Evolutionary conservation across 352 stramenopile species (phyloP).

Genomic region (Pythium dissimile): DNA sequence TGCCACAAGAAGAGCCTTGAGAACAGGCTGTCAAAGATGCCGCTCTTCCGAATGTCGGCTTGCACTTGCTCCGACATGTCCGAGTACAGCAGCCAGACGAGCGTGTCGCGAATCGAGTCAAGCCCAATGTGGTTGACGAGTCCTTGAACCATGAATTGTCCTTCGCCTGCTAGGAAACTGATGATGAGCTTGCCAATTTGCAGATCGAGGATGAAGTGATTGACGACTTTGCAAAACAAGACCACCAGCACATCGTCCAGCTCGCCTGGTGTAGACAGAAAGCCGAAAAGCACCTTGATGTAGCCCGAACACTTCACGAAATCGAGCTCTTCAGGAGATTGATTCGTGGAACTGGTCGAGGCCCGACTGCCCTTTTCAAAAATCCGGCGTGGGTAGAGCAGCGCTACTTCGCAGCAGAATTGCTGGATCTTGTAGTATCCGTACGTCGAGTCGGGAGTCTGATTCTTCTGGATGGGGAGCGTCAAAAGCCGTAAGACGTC

Average conservation of each 20-base stretch:
- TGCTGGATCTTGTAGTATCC: constrained; percentile 80
- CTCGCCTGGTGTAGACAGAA: constrained; percentile 58
- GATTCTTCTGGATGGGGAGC: constrained; percentile 28
- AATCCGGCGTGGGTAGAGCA: constrained; percentile 75
- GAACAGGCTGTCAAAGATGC: constrained; percentile 75
- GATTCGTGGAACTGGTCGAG: constrained; percentile 9
- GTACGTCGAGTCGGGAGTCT: constrained; percentile 62
- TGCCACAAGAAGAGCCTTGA: constrained; percentile 79
- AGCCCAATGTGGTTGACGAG: constrained; percentile 79
- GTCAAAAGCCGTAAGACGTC: constrained; percentile 78
- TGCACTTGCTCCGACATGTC: constrained; percentile 73
- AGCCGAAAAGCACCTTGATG: constrained; percentile 83
- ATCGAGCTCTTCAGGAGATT: constrained; percentile 45
- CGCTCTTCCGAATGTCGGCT: constrained; percentile 57
- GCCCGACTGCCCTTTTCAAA: constrained; percentile 47
- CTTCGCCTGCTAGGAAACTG: constrained; percentile 65
- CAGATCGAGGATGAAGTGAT: constrained; percentile 75
- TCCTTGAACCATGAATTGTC: constrained; percentile 66
- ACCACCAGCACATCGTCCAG: constrained; percentile 78
- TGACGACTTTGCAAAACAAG: constrained; percentile 85
- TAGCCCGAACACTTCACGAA: constrained; percentile 49
- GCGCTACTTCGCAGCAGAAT: constrained; percentile 78
- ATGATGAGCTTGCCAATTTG: constrained; percentile 66
- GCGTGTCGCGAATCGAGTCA: constrained; percentile 79
- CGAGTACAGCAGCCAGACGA: constrained; percentile 84